A percentile compares a stretch with the other conserved stretches of the same genome.
Evolutionary conservation across 345 rosid species (phyloP).

Genomic region (Draba incana): DNA sequence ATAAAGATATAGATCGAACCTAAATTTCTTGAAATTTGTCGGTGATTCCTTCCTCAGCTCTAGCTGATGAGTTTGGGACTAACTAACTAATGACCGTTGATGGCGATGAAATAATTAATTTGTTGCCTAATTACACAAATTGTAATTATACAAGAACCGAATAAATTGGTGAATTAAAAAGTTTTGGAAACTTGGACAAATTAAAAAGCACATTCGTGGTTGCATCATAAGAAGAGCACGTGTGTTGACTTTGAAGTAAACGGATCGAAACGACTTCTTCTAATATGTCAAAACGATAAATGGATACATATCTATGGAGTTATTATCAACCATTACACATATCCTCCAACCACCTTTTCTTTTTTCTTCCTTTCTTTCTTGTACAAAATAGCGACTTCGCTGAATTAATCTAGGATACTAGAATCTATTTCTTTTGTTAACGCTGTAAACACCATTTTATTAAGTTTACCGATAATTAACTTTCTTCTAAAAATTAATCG

Average conservation of each 20-base stretch:
- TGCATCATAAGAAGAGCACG: slow-evolving; percentile 26
- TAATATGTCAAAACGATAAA: not conserved
- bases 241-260: slow-evolving; percentile 35
- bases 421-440: no score
- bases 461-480: no score
- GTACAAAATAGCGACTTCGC: no score
- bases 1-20: not conserved
- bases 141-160: slow-evolving; percentile 16
- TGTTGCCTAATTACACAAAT: not conserved
- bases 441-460: no score
- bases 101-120: not conserved
- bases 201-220: slow-evolving; percentile 15
- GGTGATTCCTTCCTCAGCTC: slow-evolving; percentile 7
- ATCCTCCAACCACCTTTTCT: not conserved
- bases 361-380: not conserved
- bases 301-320: slow-evolving; percentile 11
- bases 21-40: slow-evolving; percentile 13
- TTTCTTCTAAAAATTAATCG: no score
- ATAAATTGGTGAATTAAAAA: slow-evolving; percentile 11
- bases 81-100: slow-evolving; percentile 8
- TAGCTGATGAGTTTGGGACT: slow-evolving; percentile 6
- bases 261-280: slow-evolving; percentile 31
- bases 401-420: no score
- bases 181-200: not conserved
- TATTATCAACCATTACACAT: slow-evolving; percentile 7